Conservation (phyloP, 768 basidiomycete species). For the Coprinopsis marcescibilis region DNA sequence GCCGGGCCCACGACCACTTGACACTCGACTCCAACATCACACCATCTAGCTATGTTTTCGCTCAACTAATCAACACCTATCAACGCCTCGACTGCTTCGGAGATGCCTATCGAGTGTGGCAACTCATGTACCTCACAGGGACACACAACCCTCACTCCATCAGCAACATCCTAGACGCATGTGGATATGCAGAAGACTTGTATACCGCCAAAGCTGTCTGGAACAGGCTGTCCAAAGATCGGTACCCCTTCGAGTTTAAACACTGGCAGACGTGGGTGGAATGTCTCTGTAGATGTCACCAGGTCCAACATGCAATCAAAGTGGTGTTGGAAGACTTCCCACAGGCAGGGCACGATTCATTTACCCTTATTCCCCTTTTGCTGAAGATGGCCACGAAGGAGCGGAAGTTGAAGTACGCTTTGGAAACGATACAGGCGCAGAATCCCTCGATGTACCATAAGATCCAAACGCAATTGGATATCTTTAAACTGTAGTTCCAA, state of each 20-base stretch:
- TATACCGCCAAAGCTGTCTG: slow-evolving; percentile 51
- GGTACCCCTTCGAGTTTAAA: slow-evolving; percentile 50
- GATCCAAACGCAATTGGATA: neutral
- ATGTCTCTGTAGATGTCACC: slow-evolving; percentile 70
- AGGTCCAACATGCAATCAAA: slow-evolving; percentile 61
- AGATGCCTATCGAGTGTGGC: slow-evolving; percentile 78
- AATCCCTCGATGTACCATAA: slow-evolving; percentile 32
- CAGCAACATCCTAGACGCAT: slow-evolving; percentile 82
- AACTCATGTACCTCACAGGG: slow-evolving; percentile 56
- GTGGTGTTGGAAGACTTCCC: slow-evolving; percentile 64
- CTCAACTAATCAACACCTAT: slow-evolving; percentile 87
- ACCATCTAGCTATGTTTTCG: slow-evolving; percentile 67
- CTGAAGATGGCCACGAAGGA: slow-evolving; percentile 45
- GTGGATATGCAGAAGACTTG: slow-evolving; percentile 54
- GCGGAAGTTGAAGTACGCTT: slow-evolving; percentile 39
- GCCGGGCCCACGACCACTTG: slow-evolving; percentile 67
- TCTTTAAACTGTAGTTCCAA: neutral
- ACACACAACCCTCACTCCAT: slow-evolving; percentile 59
- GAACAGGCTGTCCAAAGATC: slow-evolving; percentile 40
- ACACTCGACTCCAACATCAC: slow-evolving; percentile 74
- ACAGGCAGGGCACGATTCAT: slow-evolving; percentile 37
- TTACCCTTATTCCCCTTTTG: slow-evolving; percentile 46
- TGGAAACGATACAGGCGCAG: slow-evolving; percentile 36
- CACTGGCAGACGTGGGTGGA: slow-evolving; percentile 86
- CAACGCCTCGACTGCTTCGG: slow-evolving; percentile 66